Base-by-base conservation (phyloP, 495 filamentous ascomycete genomes). In the Penicillium daleae region DNA sequence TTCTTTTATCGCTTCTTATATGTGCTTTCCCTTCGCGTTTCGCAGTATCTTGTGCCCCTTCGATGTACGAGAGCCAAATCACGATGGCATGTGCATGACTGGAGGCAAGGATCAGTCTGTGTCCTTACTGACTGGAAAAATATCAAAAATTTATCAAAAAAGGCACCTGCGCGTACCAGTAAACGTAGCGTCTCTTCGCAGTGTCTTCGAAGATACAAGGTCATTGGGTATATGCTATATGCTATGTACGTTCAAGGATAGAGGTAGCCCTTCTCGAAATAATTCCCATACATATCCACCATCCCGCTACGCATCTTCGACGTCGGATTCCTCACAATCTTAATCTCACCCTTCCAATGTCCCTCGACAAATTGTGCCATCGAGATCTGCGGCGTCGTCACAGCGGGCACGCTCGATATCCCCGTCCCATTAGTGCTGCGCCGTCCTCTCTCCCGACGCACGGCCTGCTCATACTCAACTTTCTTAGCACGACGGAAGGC, bases 281-380 rank as follows among this genome's bases (percentile, higher is more conserved):
- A 78, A 70, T 84, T 84, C 6, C 82, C 82, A 71, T 82, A 84
- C 70, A 81, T 80, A 69, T 84, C 81, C 27, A 82, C 76, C 59
- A 74, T 69, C 19, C 79, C 80, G 54, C 68, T 81, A 22, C 76
- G 74, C 5, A 71, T 75, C 59, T 79, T 79, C 1, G 77, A 75
- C 33, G 73, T 70, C 13, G 79, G 67, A 63, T 81, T 80, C 26
- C 79, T 66, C 19, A 84, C 72, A 56, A 85, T 66, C 63, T 83
- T 82, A 8, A 85, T 75, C 49, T 85, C 82, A n/a, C 82, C 82
- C 19, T 80, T 81, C 82, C 82, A 85, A 61, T 83, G 73, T 0
- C 82, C 82, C 27, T 83, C 81, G 3, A 82, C 76, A 65, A 74
- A 77, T 24, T 74, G 71, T 0, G 70, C 60, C 60, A 79, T 68